A percentile compares a stretch with the other conserved stretches of the same genome.
phyloP scores from a whole-genome alignment of 2,329 filamentous ascomycete genomes.

The Hypoxylon sp. region DNA sequence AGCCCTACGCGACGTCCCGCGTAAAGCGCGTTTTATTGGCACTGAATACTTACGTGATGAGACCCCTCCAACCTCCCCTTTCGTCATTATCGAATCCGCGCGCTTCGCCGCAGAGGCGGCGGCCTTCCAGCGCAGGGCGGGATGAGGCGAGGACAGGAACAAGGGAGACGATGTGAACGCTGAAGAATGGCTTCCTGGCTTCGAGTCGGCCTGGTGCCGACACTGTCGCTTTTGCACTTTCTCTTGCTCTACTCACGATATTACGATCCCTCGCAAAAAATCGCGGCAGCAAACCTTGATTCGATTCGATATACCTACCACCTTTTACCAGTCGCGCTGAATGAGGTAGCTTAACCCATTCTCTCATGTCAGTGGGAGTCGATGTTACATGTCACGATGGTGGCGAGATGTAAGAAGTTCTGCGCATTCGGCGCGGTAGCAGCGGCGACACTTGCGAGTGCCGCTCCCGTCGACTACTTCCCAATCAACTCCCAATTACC shows the following conservation, averaged over 20 bases:
- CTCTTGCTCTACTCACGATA: conserved; percentile 24
- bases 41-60: conserved; percentile 20
- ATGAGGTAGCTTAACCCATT: conserved; percentile 1
- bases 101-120: conserved; percentile 23
- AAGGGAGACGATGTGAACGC: conserved; percentile 37
- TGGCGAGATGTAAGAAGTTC: conserved; percentile 41
- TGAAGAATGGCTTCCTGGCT: conserved; percentile 39
- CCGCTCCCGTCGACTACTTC: conserved; percentile 67
- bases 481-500: conserved; percentile 89
- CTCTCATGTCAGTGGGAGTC: conserved; percentile 30
- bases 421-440: conserved; percentile 32
- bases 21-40: background rate
- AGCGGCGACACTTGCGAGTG: conserved; percentile 49
- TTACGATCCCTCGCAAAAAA: conserved; percentile 12
- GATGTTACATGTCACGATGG: conserved; percentile 41
- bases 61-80: conserved; percentile 43
- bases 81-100: conserved; percentile 43
- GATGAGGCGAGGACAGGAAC: conserved; percentile 23
- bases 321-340: conserved; percentile 3
- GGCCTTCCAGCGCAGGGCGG: conserved; percentile 36
- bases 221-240: conserved; percentile 25
- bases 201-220: conserved; percentile 24
- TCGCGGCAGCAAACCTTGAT: conserved; percentile 6
- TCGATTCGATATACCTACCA: conserved; percentile 11
- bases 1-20: conserved; percentile 18